phyloP scores from a whole-genome alignment of 345 rosid species.

The Streptanthus diversifolius region DNA sequence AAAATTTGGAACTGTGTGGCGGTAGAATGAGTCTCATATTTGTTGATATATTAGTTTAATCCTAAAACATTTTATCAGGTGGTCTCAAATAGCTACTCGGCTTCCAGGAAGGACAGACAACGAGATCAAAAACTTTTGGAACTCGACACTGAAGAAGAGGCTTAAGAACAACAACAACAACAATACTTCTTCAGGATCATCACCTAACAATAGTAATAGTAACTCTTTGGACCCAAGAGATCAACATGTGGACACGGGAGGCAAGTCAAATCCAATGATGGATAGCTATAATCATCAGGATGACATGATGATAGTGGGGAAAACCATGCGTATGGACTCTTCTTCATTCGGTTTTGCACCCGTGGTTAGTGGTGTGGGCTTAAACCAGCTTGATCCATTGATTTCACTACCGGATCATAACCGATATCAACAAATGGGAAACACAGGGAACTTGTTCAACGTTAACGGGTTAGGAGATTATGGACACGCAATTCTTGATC shows the following conservation, averaged over 20 bases:
- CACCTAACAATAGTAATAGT: constrained; percentile 53
- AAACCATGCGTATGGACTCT: constrained; percentile 47
- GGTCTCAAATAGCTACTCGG: constrained; percentile 92
- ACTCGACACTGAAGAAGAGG: constrained; percentile 77
- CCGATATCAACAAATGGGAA: constrained; percentile 41
- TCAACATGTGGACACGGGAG: constrained; percentile 24
- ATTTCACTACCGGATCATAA: constrained; percentile 29
- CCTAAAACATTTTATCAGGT: constrained; percentile 37
- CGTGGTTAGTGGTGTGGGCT: constrained; percentile 18
- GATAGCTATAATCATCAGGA: constrained; percentile 40
- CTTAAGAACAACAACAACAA: constrained; percentile 38
- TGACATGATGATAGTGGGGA: constrained; percentile 38
- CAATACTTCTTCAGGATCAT: constrained; percentile 41
- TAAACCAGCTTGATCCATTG: constrained; percentile 46
- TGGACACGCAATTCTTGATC: constrained; percentile 34
- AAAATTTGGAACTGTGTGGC: not conserved
- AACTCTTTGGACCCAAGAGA: constrained; percentile 54
- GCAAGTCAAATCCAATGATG: constrained; percentile 42
- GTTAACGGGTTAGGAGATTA: constrained; percentile 40
- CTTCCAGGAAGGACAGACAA: constrained; percentile 92
- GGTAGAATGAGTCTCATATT: not conserved
- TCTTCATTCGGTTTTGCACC: constrained; percentile 43
- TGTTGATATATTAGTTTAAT: not conserved
- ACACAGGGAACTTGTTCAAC: constrained; percentile 35
- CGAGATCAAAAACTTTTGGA: constrained; percentile 95